Evolutionary conservation across 331 rosid genomes (phyloP).

Genomic region (Rosa hybrid): DNA sequence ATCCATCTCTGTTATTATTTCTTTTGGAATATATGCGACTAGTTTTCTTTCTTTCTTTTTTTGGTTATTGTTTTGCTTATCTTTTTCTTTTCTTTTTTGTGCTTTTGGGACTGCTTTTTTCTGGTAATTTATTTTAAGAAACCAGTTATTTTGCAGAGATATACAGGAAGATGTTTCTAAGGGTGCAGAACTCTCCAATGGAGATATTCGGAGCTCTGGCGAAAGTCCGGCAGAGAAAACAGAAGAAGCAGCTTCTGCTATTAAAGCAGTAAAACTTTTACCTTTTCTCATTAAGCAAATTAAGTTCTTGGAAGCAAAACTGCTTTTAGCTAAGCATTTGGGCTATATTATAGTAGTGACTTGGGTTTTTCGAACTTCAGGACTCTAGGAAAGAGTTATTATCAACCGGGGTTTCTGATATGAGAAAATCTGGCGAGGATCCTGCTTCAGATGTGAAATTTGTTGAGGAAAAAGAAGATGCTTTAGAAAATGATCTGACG

Average conservation of each 20-base stretch:
- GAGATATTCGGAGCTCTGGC: conserved; percentile 48
- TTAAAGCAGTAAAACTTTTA: conserved; percentile 36
- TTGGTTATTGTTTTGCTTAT: too few relatives aligned
- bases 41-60: too few relatives aligned
- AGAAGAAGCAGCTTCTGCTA: conserved; percentile 51
- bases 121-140: conserved; percentile 18
- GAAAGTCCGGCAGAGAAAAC: conserved; percentile 54
- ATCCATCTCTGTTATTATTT: neutral
- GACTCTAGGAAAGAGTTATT: conserved; percentile 52
- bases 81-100: neutral
- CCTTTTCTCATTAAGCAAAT: conserved; percentile 17
- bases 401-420: conserved; percentile 43
- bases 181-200: conserved; percentile 63
- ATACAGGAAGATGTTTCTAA: conserved; percentile 64
- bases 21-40: conserved; percentile 1
- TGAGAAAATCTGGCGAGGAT: conserved; percentile 47
- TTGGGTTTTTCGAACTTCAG: conserved; percentile 48
- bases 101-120: conserved; percentile 6
- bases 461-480: conserved; percentile 43
- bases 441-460: conserved; percentile 51
- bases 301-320: conserved; percentile 14
- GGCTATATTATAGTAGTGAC: conserved; percentile 25
- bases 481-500: conserved; percentile 45
- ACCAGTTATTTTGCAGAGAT: conserved; percentile 58
- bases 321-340: conserved; percentile 14